A percentile compares a stretch with the other conserved stretches of the same genome.
These are phyloP conservation scores for Chionographis japonica DNA, from an alignment of 106 monocot genomes.

Conservation along the genomic window DNA sequence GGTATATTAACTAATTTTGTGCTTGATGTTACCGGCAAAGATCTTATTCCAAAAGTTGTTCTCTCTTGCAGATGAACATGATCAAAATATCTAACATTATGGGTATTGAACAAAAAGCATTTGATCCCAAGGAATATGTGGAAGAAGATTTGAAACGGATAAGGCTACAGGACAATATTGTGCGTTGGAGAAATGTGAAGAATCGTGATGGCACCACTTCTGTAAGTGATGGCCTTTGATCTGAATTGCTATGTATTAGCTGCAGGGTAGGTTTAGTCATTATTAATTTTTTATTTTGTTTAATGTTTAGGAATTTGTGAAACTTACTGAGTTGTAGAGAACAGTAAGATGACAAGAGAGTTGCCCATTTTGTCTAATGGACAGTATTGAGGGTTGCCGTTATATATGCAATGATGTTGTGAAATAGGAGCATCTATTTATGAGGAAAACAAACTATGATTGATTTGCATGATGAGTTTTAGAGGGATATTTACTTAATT, in stretches of 20 bases:
- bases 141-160: conserved; percentile 98
- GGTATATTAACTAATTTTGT: no score
- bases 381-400: no score
- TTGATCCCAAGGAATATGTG: conserved; percentile 89
- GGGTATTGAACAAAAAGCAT: conserved; percentile 93
- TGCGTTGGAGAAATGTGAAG: conserved; percentile 81
- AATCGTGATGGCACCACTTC: conserved; percentile 75
- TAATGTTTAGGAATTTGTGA: background rate
- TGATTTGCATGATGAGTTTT: no score
- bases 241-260: background rate
- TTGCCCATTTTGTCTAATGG: no score
- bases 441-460: no score
- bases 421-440: no score
- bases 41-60: background rate
- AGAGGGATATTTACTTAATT: no score
- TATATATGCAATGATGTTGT: no score
- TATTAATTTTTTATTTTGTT: background rate
- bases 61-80: conserved; percentile 77
- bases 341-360: no score
- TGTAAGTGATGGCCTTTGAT: conserved; percentile 46
- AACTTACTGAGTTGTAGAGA: background rate
- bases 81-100: conserved; percentile 98
- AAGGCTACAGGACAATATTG: conserved; percentile 95
- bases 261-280: background rate
- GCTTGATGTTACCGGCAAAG: no score